phyloP scores from a whole-genome alignment of 768 basidiomycete species.

The Butyriboletus loyo region DNA sequence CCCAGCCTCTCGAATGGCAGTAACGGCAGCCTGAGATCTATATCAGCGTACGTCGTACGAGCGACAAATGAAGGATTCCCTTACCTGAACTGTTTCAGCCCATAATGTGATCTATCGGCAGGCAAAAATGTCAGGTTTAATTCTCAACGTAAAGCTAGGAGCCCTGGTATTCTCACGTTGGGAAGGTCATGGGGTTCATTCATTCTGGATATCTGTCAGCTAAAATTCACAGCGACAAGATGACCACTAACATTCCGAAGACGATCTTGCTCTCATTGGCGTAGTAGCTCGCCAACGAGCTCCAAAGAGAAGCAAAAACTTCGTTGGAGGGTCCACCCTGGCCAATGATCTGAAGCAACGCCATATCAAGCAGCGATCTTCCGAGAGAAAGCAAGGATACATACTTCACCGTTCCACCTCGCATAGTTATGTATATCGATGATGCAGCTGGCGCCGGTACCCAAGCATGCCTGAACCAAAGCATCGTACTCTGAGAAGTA shows the following conservation, averaged over 20 bases:
- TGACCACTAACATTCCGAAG: slow-evolving; percentile 7
- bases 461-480: slow-evolving; percentile 11
- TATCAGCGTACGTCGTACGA: neutral
- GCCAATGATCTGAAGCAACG: slow-evolving; percentile 6
- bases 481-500: slow-evolving; percentile 8
- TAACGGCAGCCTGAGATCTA: slow-evolving; percentile 7
- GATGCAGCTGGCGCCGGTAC: slow-evolving; percentile 7
- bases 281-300: slow-evolving; percentile 3
- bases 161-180: neutral
- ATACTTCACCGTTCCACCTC: slow-evolving; percentile 5
- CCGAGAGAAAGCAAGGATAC: neutral
- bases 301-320: slow-evolving; percentile 13
- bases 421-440: slow-evolving; percentile 17
- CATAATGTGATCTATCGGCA: slow-evolving; percentile 1
- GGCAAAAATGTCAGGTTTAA: neutral
- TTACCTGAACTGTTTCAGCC: slow-evolving; percentile 11
- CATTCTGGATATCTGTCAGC: slow-evolving; percentile 8
- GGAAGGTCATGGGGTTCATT: slow-evolving; percentile 17
- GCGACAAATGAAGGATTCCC: neutral
- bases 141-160: neutral
- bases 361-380: neutral
- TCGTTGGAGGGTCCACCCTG: slow-evolving; percentile 13
- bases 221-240: neutral
- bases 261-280: neutral
- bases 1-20: slow-evolving; percentile 12